Evolutionary conservation across 352 stramenopile species (phyloP).

Genomic region (Discostella stelligera): DNA sequence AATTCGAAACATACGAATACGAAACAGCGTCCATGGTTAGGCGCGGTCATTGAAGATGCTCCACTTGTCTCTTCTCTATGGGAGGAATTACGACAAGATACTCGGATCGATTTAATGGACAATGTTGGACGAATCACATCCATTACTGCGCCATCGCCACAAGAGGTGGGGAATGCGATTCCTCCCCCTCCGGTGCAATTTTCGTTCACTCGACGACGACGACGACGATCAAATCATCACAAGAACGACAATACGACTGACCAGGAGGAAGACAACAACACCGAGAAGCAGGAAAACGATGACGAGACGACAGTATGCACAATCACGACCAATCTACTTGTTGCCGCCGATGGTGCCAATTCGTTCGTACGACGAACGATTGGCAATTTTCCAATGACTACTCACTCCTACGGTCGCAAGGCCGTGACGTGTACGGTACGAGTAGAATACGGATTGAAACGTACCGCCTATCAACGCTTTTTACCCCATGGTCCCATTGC

Average conservation of each 20-base stretch:
- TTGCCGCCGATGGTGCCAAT: slow-evolving; percentile 76
- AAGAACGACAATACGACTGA: neutral
- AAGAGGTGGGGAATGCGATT: slow-evolving; percentile 27
- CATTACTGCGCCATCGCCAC: slow-evolving; percentile 31
- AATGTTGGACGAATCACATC: slow-evolving; percentile 39
- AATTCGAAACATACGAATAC: neutral
- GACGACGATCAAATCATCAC: neutral
- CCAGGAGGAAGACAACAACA: slow-evolving; percentile 1
- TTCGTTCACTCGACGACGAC: slow-evolving; percentile 10
- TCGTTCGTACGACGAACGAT: slow-evolving; percentile 58
- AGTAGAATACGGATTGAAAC: slow-evolving; percentile 45
- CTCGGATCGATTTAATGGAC: slow-evolving; percentile 48
- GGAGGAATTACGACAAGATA: slow-evolving; percentile 48
- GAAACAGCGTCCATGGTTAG: slow-evolving; percentile 43
- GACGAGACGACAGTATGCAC: neutral
- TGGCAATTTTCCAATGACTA: slow-evolving; percentile 49
- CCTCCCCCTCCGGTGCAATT: slow-evolving; percentile 40
- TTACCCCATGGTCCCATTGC: slow-evolving; percentile 65
- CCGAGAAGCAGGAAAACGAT: neutral
- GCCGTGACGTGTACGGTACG: slow-evolving; percentile 76
- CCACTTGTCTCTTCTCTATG: slow-evolving; percentile 58
- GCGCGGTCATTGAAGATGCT: slow-evolving; percentile 69
- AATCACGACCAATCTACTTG: slow-evolving; percentile 55
- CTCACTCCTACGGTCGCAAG: slow-evolving; percentile 60
- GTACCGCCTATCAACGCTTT: slow-evolving; percentile 76